These are phyloP conservation scores for Mallotus nudiflorus DNA, from an alignment of 345 rosid genomes.

Conservation along the genomic window DNA sequence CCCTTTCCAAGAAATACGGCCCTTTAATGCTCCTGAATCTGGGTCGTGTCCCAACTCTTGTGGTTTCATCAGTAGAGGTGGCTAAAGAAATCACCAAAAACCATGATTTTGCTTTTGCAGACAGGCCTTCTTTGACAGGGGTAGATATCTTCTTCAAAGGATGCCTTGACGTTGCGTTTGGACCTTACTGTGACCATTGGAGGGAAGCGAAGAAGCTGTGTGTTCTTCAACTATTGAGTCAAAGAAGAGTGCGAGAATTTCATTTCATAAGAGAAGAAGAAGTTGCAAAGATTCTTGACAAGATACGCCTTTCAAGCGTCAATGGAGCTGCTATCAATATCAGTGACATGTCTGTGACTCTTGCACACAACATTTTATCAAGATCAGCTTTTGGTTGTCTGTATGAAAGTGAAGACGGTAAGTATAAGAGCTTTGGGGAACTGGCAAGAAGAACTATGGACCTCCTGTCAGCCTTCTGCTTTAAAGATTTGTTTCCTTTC, in stretches of 20 bases:
- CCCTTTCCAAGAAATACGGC: constrained; percentile 26
- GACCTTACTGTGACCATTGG: constrained; percentile 28
- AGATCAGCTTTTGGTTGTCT: constrained; percentile 19
- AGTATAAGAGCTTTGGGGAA: constrained; percentile 11
- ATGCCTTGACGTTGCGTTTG: constrained; percentile 12
- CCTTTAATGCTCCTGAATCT: constrained; percentile 20
- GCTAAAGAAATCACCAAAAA: constrained; percentile 15
- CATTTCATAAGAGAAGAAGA: constrained; percentile 20
- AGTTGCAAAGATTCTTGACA: background rate
- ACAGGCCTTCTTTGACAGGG: constrained; percentile 19
- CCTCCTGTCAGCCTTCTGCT: constrained; percentile 1
- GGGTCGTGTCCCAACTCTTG: constrained; percentile 21
- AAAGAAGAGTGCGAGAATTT: constrained; percentile 19
- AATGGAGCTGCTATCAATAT: constrained; percentile 12
- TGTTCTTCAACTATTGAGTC: constrained; percentile 26
- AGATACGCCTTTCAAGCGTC: background rate
- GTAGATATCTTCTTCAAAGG: constrained; percentile 9
- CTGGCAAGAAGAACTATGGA: constrained; percentile 7
- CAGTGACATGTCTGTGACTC: constrained; percentile 10
- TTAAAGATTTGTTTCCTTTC: constrained; percentile 14
- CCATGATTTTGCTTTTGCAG: constrained; percentile 22
- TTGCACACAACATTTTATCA: constrained; percentile 10
- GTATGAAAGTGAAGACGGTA: background rate
- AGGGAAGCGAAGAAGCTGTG: constrained; percentile 27
- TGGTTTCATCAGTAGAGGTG: constrained; percentile 30